Base-by-base conservation (phyloP, 208 protist genomes). In the Trypanosoma melophagium region DNA sequence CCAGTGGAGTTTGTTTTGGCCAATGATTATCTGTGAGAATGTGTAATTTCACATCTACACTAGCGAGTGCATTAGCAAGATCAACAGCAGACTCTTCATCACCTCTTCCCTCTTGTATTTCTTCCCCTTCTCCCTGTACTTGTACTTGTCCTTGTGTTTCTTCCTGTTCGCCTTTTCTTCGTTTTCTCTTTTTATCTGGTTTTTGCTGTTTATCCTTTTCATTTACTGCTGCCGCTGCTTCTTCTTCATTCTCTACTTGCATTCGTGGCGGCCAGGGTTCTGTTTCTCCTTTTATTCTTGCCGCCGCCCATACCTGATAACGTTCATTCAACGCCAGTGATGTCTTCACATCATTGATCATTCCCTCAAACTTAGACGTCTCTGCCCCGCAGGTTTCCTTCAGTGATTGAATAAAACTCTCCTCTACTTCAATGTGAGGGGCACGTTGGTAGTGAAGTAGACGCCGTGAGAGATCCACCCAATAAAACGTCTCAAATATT, bases 401-500 rank as follows among this genome's bases (percentile, higher is more conserved):
- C 45, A 99, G 79, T 41, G 94, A 89, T 21, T 71, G 77, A 51
- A 99, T 89, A 71, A 99, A 97, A 42, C 61, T 66, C 66, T 90
- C 89, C 77, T 99, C 98, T 13, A 84, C 76, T 7, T 96, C 87
- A 17, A 94, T 68, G 17, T 78, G 85, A 3, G 89, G 73, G 7
- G 55, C 74, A 64, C 90, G 96, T 45, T 77, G 80, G 19, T 97
- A 72, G 50, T 85, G 71, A 51, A 99, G 76, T 62, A 99, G 89
- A 42, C 98, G 87, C 51, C 95, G 95, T 13, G 90, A 84, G 24
- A 99, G 79, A 81, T 98, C 90, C 41, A 90, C 88, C 83, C 97
- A 97, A 80, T 98, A 98, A 51, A 98, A 95, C 8, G 87, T 84
- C 80, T 98, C 97, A 71, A 99, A 99, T 19, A 98, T 69, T 64